A percentile compares a stretch with the other conserved stretches of the same genome.
These are phyloP conservation scores for Scutellaria galericulata DNA, from an alignment of 257 asterid species.

Conservation along the genomic window DNA sequence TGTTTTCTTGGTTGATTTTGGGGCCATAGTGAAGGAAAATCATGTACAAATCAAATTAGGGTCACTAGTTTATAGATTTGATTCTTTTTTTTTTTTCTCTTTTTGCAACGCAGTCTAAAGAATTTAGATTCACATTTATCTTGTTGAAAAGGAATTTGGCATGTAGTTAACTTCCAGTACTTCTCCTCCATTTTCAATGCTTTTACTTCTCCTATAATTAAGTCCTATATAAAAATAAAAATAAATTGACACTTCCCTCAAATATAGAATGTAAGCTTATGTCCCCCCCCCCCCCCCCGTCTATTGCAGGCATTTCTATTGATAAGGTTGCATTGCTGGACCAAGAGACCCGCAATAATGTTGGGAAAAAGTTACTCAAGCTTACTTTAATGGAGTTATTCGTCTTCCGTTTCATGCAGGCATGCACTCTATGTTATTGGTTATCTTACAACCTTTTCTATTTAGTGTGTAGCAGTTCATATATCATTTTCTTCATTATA, in stretches of 20 bases:
- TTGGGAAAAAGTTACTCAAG: constrained; percentile 82
- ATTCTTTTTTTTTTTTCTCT: background rate
- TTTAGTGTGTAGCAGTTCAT: no score
- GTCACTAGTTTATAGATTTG: background rate
- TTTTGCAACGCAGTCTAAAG: background rate
- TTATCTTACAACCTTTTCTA: background rate
- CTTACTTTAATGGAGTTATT: constrained; percentile 86
- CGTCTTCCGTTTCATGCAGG: constrained; percentile 94
- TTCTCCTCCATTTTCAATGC: constrained; percentile 2
- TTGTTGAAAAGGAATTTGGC: background rate
- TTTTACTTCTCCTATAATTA: background rate
- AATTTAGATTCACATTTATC: no score
- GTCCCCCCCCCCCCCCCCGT: background rate
- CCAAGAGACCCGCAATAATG: constrained; percentile 84
- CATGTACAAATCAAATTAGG: background rate
- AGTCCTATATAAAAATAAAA: background rate
- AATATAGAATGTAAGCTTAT: constrained; percentile 12
- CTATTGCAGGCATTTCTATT: constrained; percentile 73
- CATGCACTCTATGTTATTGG: constrained; percentile 41
- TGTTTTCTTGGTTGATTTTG: background rate
- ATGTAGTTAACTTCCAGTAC: constrained; percentile 2
- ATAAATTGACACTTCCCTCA: background rate
- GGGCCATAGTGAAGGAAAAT: background rate
- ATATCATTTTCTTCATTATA: no score
- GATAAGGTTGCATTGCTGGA: constrained; percentile 82